A percentile compares a stretch with the other conserved stretches of the same genome.
Evolutionary conservation across 2,329 filamentous ascomycete genomes (phyloP).

Genomic region (Aspergillus sp.): DNA sequence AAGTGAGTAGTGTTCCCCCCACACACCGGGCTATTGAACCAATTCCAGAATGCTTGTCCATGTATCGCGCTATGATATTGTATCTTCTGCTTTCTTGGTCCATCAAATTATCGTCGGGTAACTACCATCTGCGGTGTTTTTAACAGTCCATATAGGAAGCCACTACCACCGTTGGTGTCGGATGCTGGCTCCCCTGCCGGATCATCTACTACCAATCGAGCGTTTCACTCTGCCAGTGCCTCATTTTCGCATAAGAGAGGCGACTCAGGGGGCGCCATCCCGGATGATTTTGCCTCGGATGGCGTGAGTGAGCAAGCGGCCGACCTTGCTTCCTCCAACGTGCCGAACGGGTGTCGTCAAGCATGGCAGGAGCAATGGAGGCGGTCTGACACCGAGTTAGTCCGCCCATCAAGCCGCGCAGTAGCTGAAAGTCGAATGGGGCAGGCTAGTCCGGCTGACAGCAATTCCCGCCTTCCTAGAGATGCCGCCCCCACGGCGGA

Average conservation of each 20-base stretch:
- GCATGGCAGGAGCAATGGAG: constrained; percentile 9
- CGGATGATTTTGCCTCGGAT: constrained; percentile 17
- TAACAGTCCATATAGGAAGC: constrained; percentile 16
- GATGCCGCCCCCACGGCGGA: constrained; percentile 14
- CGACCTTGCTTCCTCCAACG: constrained; percentile 12
- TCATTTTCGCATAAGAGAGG: constrained; percentile 18
- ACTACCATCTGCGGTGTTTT: constrained; percentile 1
- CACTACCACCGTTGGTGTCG: constrained; percentile 11
- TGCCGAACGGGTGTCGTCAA: constrained; percentile 12
- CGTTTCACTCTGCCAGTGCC: constrained; percentile 20
- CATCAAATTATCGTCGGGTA: neutral
- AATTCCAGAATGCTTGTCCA: too few species aligned
- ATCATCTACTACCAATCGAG: constrained; percentile 21
- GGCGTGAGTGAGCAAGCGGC: constrained; percentile 16
- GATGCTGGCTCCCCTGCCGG: constrained; percentile 18
- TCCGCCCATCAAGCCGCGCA: constrained; percentile 13
- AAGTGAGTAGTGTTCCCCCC: constrained; percentile 14
- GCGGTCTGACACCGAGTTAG: constrained; percentile 12
- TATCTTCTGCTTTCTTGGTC: neutral
- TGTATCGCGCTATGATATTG: neutral
- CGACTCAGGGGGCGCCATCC: constrained; percentile 17
- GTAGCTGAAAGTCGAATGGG: constrained; percentile 14
- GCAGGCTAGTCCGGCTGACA: constrained; percentile 13
- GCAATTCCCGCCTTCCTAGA: constrained; percentile 15
- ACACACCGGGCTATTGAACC: too few species aligned